phyloP scores from a whole-genome alignment of 306 rosid species.

The Vigna mungo region DNA sequence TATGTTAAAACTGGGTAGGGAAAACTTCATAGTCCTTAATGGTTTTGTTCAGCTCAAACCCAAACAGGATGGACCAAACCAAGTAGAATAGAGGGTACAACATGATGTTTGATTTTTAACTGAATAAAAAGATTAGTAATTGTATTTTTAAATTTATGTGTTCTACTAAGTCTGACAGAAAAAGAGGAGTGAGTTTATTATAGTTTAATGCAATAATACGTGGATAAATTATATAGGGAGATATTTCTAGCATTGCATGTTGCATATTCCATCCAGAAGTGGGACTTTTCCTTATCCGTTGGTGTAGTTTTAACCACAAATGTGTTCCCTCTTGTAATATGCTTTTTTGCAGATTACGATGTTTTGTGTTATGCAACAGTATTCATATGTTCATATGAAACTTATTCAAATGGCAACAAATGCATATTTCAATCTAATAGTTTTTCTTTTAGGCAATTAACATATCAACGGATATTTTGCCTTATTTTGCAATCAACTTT shows the following conservation, averaged over 20 bases:
- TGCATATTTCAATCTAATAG: neutral
- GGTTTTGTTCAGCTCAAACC: neutral
- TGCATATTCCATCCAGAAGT: neutral
- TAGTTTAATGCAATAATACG: neutral
- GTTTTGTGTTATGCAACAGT: neutral
- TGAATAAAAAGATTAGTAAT: neutral
- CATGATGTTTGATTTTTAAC: neutral
- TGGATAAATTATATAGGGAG: neutral
- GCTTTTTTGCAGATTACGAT: neutral
- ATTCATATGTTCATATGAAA: neutral
- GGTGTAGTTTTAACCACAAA: constrained; percentile 3
- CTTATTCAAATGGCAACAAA: neutral
- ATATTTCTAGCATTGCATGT: neutral
- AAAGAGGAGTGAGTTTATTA: neutral
- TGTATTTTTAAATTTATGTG: neutral
- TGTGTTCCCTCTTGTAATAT: neutral
- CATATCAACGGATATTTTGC: neutral
- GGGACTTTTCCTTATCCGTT: neutral
- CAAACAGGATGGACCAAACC: neutral
- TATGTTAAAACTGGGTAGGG: neutral
- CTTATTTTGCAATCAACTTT: constrained; percentile 2
- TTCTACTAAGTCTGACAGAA: neutral
- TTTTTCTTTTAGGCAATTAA: neutral
- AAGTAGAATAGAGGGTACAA: neutral
- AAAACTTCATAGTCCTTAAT: neutral